Base-by-base conservation (phyloP, 116 monocot genomes). In the Trichopus zeylanicus region DNA sequence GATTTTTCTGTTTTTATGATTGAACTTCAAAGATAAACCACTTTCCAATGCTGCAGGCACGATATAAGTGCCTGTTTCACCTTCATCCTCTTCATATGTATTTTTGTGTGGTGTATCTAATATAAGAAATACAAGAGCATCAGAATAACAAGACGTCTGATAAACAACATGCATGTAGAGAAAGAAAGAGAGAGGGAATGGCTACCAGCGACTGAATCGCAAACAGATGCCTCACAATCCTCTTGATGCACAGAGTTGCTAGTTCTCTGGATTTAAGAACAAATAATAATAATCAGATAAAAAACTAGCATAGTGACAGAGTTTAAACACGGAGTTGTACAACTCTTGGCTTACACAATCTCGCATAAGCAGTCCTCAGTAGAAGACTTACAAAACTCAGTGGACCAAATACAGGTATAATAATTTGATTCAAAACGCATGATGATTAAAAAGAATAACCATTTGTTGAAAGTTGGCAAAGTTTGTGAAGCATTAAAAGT, bases 51-150 rank as follows among this genome's bases (percentile, higher is more conserved):
- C 21, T 76, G 78, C 76, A 56, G 79, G 61, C 4, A 73, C 65
- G 52, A 69, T 59, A 68, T 72, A 77, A 56, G 75, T 70, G 46
- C 66, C 48, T 47, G 84, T 80, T 69, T 88, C 88, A 60, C 63
- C 86, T 81, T 88, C 92, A 76, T 99, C 92, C 23, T 99, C 98
- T 55, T 88, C 85, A 64, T 74, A 76, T 31, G 60, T 67, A 78
- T 64, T 82, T 26, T 72, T 78, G 25, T 56, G 75, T n/a, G 55
- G 29, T 46, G 62, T 70, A 78, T 78, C 86, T 86, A 53, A 33
- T 62, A 48, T 30, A 49, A 77, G 32, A 62, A 32, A 51, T 6
- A 46, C 23, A 39, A 26, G 16, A 16, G n/a, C 19, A 20, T 49
- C 19, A 49, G 49, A 16, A 49, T 22, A 49, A 49, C 1, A 22